Percentiles rank a stretch among this genome's conserved stretches.
Conservation (phyloP, 148 eudicot species). For the Rhododendron simsii region DNA sequence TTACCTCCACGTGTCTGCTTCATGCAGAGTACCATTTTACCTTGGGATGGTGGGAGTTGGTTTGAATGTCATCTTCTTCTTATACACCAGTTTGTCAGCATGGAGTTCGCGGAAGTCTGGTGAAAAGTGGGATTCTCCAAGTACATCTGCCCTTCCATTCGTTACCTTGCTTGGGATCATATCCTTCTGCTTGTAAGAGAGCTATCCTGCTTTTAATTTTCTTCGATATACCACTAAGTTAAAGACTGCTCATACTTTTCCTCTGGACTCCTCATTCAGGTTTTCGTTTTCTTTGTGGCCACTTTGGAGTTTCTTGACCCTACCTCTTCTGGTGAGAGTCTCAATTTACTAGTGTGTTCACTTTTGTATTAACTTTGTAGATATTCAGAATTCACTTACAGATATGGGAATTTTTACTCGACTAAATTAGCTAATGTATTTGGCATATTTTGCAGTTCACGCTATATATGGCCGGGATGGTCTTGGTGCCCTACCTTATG, state of each 20-base stretch:
- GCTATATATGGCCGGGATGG: slow-evolving; percentile 83
- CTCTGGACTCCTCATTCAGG: slow-evolving; percentile 34
- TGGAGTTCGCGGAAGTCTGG: slow-evolving; percentile 56
- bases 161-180: slow-evolving; percentile 66
- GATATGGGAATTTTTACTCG: neutral
- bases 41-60: slow-evolving; percentile 60
- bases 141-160: slow-evolving; percentile 63
- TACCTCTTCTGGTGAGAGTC: slow-evolving; percentile 40
- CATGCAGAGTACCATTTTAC: slow-evolving; percentile 79
- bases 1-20: neutral
- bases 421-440: neutral
- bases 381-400: neutral
- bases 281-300: slow-evolving; percentile 44
- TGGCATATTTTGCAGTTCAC: slow-evolving; percentile 55
- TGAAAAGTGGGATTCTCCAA: slow-evolving; percentile 68
- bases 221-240: neutral
- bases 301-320: slow-evolving; percentile 42
- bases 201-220: neutral
- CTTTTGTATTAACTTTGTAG: neutral
- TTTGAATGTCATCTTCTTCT: slow-evolving; percentile 52
- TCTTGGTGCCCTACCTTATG: slow-evolving; percentile 55
- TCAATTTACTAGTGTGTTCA: neutral
- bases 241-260: neutral
- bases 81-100: slow-evolving; percentile 51
- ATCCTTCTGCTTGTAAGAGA: slow-evolving; percentile 81